Percentiles rank a stretch among this genome's conserved stretches.
These are phyloP conservation scores for Cryptosporidium bovis DNA, from an alignment of 169 alveolate species.

Conservation along the genomic window DNA sequence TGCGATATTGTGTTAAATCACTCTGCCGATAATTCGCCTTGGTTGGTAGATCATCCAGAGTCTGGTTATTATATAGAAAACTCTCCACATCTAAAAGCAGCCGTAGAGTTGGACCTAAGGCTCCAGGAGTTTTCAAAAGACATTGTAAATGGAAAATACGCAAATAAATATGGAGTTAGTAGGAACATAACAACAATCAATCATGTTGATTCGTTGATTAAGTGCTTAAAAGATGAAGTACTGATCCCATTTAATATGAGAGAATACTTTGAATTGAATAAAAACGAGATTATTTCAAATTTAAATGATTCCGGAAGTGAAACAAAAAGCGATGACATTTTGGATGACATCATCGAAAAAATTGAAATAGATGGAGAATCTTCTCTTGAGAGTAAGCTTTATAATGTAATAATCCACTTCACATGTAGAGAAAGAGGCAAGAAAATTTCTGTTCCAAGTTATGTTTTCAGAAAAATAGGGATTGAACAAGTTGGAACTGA, in stretches of 20 bases:
- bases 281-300: slow-evolving; percentile 1
- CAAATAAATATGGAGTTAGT: slow-evolving; percentile 78
- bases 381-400: slow-evolving; percentile 30
- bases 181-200: slow-evolving; percentile 82
- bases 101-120: slow-evolving; percentile 86
- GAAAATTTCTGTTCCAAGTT: slow-evolving; percentile 12
- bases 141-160: slow-evolving; percentile 78
- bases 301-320: not conserved
- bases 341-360: slow-evolving; percentile 27
- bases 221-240: slow-evolving; percentile 79
- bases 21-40: slow-evolving; percentile 89
- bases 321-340: not conserved
- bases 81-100: slow-evolving; percentile 88
- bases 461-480: slow-evolving; percentile 35
- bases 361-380: not conserved
- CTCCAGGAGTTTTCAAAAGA: slow-evolving; percentile 83
- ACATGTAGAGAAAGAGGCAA: slow-evolving; percentile 33
- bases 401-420: slow-evolving; percentile 13
- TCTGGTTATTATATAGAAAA: slow-evolving; percentile 86
- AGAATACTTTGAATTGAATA: slow-evolving; percentile 76
- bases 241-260: slow-evolving; percentile 76
- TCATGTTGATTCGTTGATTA: slow-evolving; percentile 80
- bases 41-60: slow-evolving; percentile 89
- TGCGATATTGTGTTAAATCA: slow-evolving; percentile 92
- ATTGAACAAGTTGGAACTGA: not conserved